Base-by-base conservation (phyloP, 495 filamentous ascomycete species). In the Tuber microsphaerosporum region DNA sequence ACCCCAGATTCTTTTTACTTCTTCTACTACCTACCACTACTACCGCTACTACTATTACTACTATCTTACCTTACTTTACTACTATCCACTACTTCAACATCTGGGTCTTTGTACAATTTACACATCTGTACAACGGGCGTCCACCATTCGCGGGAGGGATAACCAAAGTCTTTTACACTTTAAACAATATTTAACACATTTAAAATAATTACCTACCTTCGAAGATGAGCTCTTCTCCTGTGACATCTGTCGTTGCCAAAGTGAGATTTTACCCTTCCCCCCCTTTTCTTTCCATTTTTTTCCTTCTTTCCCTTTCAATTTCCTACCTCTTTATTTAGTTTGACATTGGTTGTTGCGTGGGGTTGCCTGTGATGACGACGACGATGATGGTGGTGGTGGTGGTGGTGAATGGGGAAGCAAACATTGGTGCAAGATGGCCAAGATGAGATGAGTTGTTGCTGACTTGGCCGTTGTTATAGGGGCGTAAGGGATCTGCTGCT, bases 401-500 rank as follows among this genome's bases (percentile, higher is more conserved):
- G 56, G 26, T 65, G 26, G 31, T 43, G 68, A 69, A 48, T 73
- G 43, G 70, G 56, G 14, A 65, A 65, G 56, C 56, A 65, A 65
- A 65, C 56, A 65, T 34, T 65, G 56, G 5, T 65, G 56, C 56
- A 17, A 8, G 26, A 65, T 65, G 56, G 56, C 56, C 4, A 65
- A 65, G 56, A 65, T 65, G 56, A 65, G 56, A 65, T 39, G 65
- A 73, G 41, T 72, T 34, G 34, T 72, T 43, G 72, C 72, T 76
- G 45, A 76, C 72, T 41, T 68, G n/a, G 43, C 26, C 56, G 43
- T 43, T 42, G 56, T 34, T 73, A 72, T 74, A 83, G 81, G 81
- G 81, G 81, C 88, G 89, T 65, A 92, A 92, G 84, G 83, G 84
- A 46, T 87, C 87, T 48, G 91, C 90, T 74, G 91, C 91, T 34